phyloP scores from a whole-genome alignment of 768 basidiomycete species.

The Suillus hirtellus region DNA sequence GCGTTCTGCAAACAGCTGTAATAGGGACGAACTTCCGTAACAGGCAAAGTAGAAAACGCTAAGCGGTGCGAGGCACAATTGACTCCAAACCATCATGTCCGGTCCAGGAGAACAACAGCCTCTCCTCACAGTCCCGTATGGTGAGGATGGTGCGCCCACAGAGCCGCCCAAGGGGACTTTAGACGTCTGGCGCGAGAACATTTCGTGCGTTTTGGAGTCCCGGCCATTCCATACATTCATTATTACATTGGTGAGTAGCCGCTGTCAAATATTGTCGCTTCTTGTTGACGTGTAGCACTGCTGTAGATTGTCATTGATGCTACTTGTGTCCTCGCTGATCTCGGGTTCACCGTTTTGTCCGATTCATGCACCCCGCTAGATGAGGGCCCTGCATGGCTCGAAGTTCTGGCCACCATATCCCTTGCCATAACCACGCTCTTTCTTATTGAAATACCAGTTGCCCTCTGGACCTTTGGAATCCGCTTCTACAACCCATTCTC shows the following conservation, averaged over 20 bases:
- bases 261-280: conserved; percentile 20
- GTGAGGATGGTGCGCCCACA: conserved; percentile 15
- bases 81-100: conserved; percentile 29
- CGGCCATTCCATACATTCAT: conserved; percentile 54
- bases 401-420: conserved; percentile 60
- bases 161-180: conserved; percentile 13
- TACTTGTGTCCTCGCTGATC: conserved; percentile 68
- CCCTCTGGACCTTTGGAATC: conserved; percentile 66
- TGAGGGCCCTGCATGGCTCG: conserved; percentile 60
- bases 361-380: conserved; percentile 46
- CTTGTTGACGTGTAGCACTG: conserved; percentile 12
- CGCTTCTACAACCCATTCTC: conserved; percentile 63
- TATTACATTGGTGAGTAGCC: conserved; percentile 52
- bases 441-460: conserved; percentile 73
- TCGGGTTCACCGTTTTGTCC: conserved; percentile 65
- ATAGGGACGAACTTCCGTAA: background rate
- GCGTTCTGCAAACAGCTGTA: too few relatives aligned
- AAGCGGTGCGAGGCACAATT: background rate
- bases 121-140: conserved; percentile 39
- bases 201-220: conserved; percentile 54
- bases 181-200: conserved; percentile 31
- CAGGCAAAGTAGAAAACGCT: conserved; percentile 3
- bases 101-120: conserved; percentile 48
- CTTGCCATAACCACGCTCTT: conserved; percentile 71
- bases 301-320: conserved; percentile 64